phyloP scores from a whole-genome alignment of 768 basidiomycete genomes.

The Pleurotus tuoliensis region DNA sequence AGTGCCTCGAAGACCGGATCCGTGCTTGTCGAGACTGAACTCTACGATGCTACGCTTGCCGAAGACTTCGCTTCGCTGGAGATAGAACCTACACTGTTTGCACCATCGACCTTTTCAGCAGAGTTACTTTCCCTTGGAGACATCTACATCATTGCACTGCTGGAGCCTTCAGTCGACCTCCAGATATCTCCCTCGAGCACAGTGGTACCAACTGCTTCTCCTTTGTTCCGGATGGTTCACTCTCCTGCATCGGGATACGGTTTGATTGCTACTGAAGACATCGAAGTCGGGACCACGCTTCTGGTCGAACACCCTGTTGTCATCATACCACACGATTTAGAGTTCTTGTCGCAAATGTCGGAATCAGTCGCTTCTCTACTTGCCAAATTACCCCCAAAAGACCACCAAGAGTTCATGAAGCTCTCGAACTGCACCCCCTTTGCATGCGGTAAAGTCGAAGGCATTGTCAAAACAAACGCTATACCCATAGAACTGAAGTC shows the following conservation, averaged over 20 bases:
- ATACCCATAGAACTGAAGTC: conserved; percentile 27
- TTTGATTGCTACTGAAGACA: neutral
- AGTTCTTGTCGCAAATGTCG: neutral
- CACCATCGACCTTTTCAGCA: too few relatives aligned
- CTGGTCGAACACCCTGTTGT: neutral
- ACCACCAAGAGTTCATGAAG: conserved; percentile 23
- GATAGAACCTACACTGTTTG: too few relatives aligned
- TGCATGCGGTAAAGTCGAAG: conserved; percentile 15
- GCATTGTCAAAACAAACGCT: conserved; percentile 27
- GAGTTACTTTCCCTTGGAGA: too few relatives aligned
- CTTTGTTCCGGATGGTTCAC: neutral
- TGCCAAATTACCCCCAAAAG: neutral
- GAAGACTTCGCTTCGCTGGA: too few relatives aligned
- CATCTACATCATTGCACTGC: neutral
- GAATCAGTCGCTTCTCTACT: neutral
- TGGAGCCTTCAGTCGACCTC: neutral
- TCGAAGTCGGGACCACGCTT: neutral
- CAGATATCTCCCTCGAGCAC: neutral
- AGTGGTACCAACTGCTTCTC: neutral
- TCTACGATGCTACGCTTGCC: too few relatives aligned
- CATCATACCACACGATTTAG: neutral
- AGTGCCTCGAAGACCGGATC: too few relatives aligned
- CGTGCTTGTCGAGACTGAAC: too few relatives aligned
- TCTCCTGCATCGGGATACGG: neutral
- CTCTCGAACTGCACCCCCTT: conserved; percentile 18